Evolutionary conservation across 306 rosid genomes (phyloP).

Genomic region (Erythrophleum fordii): DNA sequence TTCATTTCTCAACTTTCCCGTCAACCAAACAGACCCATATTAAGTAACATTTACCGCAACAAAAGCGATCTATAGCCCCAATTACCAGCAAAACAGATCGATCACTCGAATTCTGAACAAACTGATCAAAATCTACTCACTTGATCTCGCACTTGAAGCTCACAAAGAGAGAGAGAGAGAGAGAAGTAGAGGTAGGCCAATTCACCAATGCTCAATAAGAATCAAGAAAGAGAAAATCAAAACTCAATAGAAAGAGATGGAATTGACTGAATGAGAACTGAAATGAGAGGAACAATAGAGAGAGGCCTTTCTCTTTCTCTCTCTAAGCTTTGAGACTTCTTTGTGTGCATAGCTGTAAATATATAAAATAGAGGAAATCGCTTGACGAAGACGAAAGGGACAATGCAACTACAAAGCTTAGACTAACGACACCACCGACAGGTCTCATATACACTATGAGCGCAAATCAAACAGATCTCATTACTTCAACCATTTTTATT

Average conservation of each 20-base stretch:
- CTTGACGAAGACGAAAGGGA: slow-evolving; percentile 63
- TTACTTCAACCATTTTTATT: slow-evolving; percentile 38
- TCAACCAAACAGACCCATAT: slow-evolving; percentile 21
- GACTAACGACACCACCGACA: slow-evolving; percentile 70
- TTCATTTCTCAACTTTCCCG: not conserved
- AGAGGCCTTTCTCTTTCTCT: slow-evolving; percentile 29
- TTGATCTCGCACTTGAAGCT: not conserved
- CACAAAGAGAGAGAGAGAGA: slow-evolving; percentile 20
- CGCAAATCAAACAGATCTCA: slow-evolving; percentile 36
- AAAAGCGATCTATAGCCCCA: slow-evolving; percentile 34
- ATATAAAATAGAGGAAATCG: slow-evolving; percentile 41
- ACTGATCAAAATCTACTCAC: slow-evolving; percentile 26
- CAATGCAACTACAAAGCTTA: slow-evolving; percentile 47
- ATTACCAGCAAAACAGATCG: slow-evolving; percentile 16
- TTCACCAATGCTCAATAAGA: slow-evolving; percentile 12
- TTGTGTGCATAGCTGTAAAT: slow-evolving; percentile 59
- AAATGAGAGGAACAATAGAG: slow-evolving; percentile 5
- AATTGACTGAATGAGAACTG: slow-evolving; percentile 42
- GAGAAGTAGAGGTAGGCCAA: not conserved
- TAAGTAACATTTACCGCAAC: slow-evolving; percentile 43
- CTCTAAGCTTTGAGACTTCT: slow-evolving; percentile 25
- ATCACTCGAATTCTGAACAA: slow-evolving; percentile 27
- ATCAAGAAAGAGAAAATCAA: slow-evolving; percentile 22
- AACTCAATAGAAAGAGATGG: slow-evolving; percentile 41
- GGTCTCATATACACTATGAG: slow-evolving; percentile 9